Evolutionary conservation across 129 eudicot genomes (phyloP).

Genomic region (Ambrosia trifida): DNA sequence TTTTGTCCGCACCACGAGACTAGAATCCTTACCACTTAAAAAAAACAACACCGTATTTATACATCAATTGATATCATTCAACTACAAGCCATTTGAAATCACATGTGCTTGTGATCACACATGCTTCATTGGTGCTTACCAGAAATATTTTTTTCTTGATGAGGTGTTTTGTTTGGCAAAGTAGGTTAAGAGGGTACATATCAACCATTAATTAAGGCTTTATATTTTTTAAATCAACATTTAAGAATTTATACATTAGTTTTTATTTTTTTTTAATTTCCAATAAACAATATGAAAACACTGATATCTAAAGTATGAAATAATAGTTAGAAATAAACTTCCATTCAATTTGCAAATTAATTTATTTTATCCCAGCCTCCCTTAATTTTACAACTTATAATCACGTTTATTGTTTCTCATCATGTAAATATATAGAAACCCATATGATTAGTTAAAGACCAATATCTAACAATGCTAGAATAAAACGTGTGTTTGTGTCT

Average conservation of each 20-base stretch:
- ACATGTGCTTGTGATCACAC: conserved; percentile 1
- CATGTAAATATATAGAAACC: no score
- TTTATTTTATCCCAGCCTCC: background rate
- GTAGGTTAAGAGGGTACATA: background rate
- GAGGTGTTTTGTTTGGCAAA: background rate
- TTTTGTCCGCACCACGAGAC: background rate
- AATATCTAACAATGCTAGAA: no score
- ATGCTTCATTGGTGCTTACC: no score
- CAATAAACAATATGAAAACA: no score
- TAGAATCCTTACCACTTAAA: no score
- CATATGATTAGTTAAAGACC: no score
- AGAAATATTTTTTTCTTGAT: background rate
- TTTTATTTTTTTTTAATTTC: no score
- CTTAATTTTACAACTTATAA: background rate
- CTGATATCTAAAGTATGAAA: no score
- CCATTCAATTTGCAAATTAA: background rate
- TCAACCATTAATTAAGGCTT: background rate
- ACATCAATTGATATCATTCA: no score
- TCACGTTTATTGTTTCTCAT: background rate
- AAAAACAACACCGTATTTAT: no score
- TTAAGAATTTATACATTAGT: background rate
- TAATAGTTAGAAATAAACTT: background rate
- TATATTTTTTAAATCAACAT: no score
- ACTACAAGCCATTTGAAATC: background rate
- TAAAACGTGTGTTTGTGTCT: no score